A percentile compares a stretch with the other conserved stretches of the same genome.
Evolutionary conservation across 768 basidiomycete species (phyloP).

Genomic region (Termitomyces titanicus): DNA sequence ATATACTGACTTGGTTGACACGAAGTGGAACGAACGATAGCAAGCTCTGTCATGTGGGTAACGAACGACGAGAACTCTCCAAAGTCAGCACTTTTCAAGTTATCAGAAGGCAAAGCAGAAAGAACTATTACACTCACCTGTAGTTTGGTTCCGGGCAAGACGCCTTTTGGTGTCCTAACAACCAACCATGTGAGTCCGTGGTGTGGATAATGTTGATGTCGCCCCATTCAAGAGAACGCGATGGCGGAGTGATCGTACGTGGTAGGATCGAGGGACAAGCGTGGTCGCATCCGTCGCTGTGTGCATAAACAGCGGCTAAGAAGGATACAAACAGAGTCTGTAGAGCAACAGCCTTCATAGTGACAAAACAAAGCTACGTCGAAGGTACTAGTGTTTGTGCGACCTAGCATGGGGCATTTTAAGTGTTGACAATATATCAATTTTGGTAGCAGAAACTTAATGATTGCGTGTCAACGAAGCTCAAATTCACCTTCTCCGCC

Average conservation of each 20-base stretch:
- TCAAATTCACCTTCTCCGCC: too few relatives aligned
- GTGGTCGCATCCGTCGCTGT: conserved; percentile 26
- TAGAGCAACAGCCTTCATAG: too few relatives aligned
- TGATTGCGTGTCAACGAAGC: too few relatives aligned
- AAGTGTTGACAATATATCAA: too few relatives aligned
- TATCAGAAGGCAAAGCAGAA: not conserved
- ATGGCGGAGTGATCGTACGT: conserved; percentile 48
- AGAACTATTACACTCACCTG: conserved; percentile 17
- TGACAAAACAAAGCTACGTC: too few relatives aligned
- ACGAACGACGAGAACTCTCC: conserved; percentile 85
- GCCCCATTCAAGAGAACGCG: conserved; percentile 73
- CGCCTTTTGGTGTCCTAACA: conserved; percentile 77
- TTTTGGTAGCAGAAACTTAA: too few relatives aligned
- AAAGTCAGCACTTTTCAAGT: conserved; percentile 41
- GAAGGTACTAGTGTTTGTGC: too few relatives aligned
- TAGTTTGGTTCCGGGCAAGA: conserved; percentile 76
- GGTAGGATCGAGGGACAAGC: conserved; percentile 32
- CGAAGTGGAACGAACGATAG: conserved; percentile 37
- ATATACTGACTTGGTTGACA: not conserved
- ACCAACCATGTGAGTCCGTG: conserved; percentile 70
- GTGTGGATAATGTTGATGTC: conserved; percentile 86
- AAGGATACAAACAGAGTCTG: too few relatives aligned
- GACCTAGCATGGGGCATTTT: too few relatives aligned
- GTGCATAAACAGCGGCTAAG: not conserved
- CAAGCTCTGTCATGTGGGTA: conserved; percentile 71